Percentiles rank a stretch among this genome's conserved stretches.
Evolutionary conservation across 768 basidiomycete species (phyloP).

Genomic region (Piloderma croceum): DNA sequence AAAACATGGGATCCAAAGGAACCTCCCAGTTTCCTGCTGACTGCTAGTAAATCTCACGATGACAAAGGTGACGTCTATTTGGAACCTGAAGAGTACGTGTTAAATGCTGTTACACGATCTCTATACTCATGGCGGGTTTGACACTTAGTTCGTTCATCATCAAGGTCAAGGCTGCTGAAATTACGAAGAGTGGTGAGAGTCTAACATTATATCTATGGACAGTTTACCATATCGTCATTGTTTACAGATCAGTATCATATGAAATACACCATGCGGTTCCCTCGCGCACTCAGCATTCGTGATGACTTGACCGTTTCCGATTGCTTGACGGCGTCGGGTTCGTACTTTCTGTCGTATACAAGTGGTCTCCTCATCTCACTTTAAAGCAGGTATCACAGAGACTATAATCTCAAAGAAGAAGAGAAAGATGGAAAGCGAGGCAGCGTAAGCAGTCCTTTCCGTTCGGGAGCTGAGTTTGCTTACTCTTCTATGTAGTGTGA

Average conservation of each 20-base stretch:
- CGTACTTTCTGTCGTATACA: slow-evolving; percentile 4
- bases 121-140: background rate
- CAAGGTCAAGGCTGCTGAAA: slow-evolving; percentile 91
- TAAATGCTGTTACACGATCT: background rate
- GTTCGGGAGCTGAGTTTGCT: background rate
- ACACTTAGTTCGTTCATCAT: slow-evolving; percentile 79
- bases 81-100: slow-evolving; percentile 74
- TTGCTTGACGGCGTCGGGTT: slow-evolving; percentile 68
- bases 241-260: slow-evolving; percentile 72
- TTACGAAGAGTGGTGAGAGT: slow-evolving; percentile 62
- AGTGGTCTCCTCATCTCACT: background rate
- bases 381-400: slow-evolving; percentile 1
- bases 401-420: slow-evolving; percentile 47
- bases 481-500: slow-evolving; percentile 20
- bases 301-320: slow-evolving; percentile 72
- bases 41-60: slow-evolving; percentile 54
- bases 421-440: slow-evolving; percentile 64
- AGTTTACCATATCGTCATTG: slow-evolving; percentile 3
- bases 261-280: slow-evolving; percentile 91
- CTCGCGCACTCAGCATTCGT: slow-evolving; percentile 73
- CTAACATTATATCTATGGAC: slow-evolving; percentile 2
- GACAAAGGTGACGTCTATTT: slow-evolving; percentile 91
- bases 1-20: slow-evolving; percentile 70
- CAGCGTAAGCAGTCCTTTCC: slow-evolving; percentile 33
- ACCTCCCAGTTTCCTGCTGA: slow-evolving; percentile 65